A percentile compares a stretch with the other conserved stretches of the same genome.
Evolutionary conservation across 106 monocot species (phyloP).

Genomic region (Phalaenopsis aphrodite): DNA sequence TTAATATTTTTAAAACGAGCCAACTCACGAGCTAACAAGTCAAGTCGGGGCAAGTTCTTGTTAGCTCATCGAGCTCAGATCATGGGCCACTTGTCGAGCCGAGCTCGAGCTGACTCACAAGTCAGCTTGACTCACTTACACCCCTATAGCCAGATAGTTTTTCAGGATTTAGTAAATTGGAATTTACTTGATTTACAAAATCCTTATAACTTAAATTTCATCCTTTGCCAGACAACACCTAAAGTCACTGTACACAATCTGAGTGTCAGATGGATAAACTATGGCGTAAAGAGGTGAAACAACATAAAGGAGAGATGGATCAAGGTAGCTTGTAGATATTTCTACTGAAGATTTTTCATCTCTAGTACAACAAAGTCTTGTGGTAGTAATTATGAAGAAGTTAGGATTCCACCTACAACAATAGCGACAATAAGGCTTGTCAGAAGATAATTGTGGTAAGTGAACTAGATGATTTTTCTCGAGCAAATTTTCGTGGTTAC

Average conservation of each 20-base stretch:
- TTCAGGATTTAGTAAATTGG: too few relatives aligned
- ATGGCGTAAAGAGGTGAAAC: slow-evolving; percentile 80
- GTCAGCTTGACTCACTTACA: too few relatives aligned
- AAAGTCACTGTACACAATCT: slow-evolving; percentile 90
- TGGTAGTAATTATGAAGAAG: slow-evolving; percentile 65
- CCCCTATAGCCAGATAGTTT: too few relatives aligned
- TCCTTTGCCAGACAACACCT: too few relatives aligned
- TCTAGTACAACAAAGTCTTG: slow-evolving; percentile 54
- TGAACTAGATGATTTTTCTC: slow-evolving; percentile 90
- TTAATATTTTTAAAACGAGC: too few relatives aligned
- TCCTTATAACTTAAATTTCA: too few relatives aligned
- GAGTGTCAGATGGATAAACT: slow-evolving; percentile 84
- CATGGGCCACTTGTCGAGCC: too few relatives aligned
- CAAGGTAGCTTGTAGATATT: slow-evolving; percentile 39
- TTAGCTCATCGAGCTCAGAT: too few relatives aligned
- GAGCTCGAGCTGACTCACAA: too few relatives aligned
- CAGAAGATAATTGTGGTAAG: slow-evolving; percentile 91
- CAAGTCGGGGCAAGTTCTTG: too few relatives aligned
- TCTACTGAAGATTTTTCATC: slow-evolving; percentile 59
- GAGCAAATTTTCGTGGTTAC: slow-evolving; percentile 86
- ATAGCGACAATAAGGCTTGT: slow-evolving; percentile 58
- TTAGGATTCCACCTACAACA: slow-evolving; percentile 66
- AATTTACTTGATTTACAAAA: too few relatives aligned
- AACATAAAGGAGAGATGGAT: slow-evolving; percentile 48
- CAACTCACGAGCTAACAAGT: too few relatives aligned